Conservation (phyloP, 805 yeast species). For the Barnettozyma siamensis region DNA sequence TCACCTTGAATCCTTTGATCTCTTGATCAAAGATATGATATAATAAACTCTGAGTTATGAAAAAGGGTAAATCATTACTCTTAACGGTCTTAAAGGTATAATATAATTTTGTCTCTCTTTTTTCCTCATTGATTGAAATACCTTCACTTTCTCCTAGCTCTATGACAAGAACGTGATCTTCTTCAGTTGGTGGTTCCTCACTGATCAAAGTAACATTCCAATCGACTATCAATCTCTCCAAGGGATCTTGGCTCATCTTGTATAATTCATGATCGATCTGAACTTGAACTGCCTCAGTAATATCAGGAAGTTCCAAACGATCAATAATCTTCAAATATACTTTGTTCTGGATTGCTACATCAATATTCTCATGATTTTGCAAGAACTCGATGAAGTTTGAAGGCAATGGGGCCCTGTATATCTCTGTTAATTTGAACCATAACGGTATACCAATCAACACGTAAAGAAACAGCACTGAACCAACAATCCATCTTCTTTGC, state of each 20-base stretch:
- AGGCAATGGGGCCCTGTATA: slow-evolving; percentile 37
- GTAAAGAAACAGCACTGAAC: slow-evolving; percentile 23
- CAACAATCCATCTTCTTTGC: slow-evolving; percentile 20
- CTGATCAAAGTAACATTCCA: slow-evolving; percentile 30
- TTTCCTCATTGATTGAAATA: slow-evolving; percentile 37
- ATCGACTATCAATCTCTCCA: slow-evolving; percentile 24
- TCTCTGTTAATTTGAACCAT: slow-evolving; percentile 37
- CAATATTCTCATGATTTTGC: slow-evolving; percentile 35
- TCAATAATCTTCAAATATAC: slow-evolving; percentile 34
- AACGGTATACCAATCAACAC: slow-evolving; percentile 34
- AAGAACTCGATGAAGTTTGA: slow-evolving; percentile 30
- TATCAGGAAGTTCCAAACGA: slow-evolving; percentile 59
- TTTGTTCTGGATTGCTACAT: slow-evolving; percentile 39
- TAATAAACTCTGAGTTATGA: slow-evolving; percentile 46
- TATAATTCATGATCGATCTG: slow-evolving; percentile 39
- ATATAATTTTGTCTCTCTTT: slow-evolving; percentile 34
- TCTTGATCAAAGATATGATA: slow-evolving; percentile 42
- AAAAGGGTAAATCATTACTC: slow-evolving; percentile 58
- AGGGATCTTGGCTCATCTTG: slow-evolving; percentile 12
- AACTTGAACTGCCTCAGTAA: slow-evolving; percentile 47
- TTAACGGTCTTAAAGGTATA: slow-evolving; percentile 41
- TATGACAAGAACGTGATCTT: slow-evolving; percentile 33
- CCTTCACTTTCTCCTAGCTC: slow-evolving; percentile 37
- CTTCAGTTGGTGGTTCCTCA: slow-evolving; percentile 19
- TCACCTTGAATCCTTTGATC: slow-evolving; percentile 23